Evolutionary conservation across 192 early-diverging fungal genomes (phyloP).

Genomic region (Ambispora gerdemannii): DNA sequence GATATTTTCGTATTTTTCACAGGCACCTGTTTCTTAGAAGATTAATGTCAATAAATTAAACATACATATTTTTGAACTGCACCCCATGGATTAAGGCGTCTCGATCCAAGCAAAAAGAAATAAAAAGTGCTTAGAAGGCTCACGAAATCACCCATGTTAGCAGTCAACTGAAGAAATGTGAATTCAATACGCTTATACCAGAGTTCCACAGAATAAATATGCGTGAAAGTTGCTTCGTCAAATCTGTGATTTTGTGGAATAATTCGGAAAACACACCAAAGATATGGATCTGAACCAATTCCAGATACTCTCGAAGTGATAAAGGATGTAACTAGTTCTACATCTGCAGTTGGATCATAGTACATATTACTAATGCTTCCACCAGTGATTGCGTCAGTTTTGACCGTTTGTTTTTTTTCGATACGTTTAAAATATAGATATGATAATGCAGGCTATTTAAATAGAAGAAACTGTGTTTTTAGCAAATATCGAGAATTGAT

Average conservation of each 20-base stretch:
- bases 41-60: too few species aligned
- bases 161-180: constrained; percentile 1
- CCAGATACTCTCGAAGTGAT: background rate
- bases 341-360: background rate
- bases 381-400: constrained; percentile 12
- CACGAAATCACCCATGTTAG: constrained; percentile 24
- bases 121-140: constrained; percentile 12
- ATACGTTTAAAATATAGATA: constrained; percentile 18
- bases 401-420: background rate
- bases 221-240: background rate
- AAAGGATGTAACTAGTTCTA: constrained; percentile 1
- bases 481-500: background rate
- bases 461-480: background rate
- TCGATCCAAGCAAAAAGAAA: constrained; percentile 17
- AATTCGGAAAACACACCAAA: constrained; percentile 22
- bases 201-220: constrained; percentile 15
- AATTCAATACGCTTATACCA: background rate
- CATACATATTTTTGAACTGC: constrained; percentile 16
- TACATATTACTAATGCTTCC: background rate
- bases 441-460: constrained; percentile 14
- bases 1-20: too few species aligned
- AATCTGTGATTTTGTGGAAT: background rate
- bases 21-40: too few species aligned
- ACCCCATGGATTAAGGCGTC: constrained; percentile 16
- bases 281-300: background rate